Evolutionary conservation across 257 asterid species (phyloP), one percentile per base, ranked within the genome.

Genomic region (Scutellaria baicalensis): DNA sequence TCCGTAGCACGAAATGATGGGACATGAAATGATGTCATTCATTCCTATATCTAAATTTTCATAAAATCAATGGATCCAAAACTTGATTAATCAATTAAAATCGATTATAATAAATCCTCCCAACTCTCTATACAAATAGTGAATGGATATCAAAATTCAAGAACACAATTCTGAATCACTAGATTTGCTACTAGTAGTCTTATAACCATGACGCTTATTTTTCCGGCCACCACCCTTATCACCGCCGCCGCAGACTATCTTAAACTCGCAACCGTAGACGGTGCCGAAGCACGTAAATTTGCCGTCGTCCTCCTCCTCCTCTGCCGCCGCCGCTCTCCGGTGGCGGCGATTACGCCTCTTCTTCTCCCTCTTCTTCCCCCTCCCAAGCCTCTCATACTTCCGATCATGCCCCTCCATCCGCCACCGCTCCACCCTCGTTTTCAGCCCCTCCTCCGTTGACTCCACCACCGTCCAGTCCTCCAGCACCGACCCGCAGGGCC

Each of bases 191-290:
- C 74, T 51, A 57, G 35, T 36, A 6, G 51, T 39, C 16, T 20
- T 49, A 31, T 64, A 47, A 1, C 58, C 72, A 27, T 75, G 63
- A 13, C 49, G 27, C 49, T 70, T 60, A 10, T 38, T 16, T 49
- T 65, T 80, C 75, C 48, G 68, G 9, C 65, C 64, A 10, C 78
- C 80, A 17, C n/a, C 5, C 2, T 69, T 69, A 8, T 50, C 43
- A 8, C 59, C 77, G 11, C 45, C 68, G 2, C 92, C 89, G 54
- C 83, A 82, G 21, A 66, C 83, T 20, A 87, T 66, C 1, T 76
- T 83, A 45, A 87, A 79, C 72, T 87, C 89, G 52, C 86, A 84
- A 1, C 89, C 89, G 14, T 11, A 80, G 2, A 75, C 80, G 36
- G 71, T 75, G 1, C 86, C 88, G 31, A 87, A 87, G 82, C 93